A percentile compares a stretch with the other conserved stretches of the same genome.
These are phyloP conservation scores for Geum urbanum DNA, from an alignment of 306 rosid genomes.

Conservation along the genomic window DNA sequence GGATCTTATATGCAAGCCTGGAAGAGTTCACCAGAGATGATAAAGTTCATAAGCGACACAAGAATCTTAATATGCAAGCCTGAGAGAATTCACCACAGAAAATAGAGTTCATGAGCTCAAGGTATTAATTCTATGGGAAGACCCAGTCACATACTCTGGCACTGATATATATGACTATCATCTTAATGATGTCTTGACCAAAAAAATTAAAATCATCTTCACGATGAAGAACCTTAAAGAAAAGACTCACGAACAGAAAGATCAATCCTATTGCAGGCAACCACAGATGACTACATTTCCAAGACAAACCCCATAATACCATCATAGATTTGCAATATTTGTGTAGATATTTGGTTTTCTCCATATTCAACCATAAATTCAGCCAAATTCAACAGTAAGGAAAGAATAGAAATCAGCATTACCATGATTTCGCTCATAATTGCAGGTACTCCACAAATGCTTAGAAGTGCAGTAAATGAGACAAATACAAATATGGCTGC, in stretches of 20 bases:
- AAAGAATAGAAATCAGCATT: slow-evolving; percentile 11
- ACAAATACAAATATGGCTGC: slow-evolving; percentile 87
- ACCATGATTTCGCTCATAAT: slow-evolving; percentile 85
- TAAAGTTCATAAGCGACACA: background rate
- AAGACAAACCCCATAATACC: too few species aligned
- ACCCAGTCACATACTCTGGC: background rate
- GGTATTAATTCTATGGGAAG: background rate
- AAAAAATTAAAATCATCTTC: too few species aligned
- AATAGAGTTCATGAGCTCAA: too few species aligned
- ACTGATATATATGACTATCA: background rate
- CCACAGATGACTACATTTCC: too few species aligned
- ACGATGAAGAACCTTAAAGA: too few species aligned
- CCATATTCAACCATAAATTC: slow-evolving; percentile 3
- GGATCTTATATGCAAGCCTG: background rate
- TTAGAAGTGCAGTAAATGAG: slow-evolving; percentile 81
- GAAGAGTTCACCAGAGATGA: background rate
- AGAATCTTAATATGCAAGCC: too few species aligned
- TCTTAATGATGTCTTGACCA: background rate
- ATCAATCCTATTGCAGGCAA: too few species aligned
- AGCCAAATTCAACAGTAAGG: slow-evolving; percentile 9
- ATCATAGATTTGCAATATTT: background rate
- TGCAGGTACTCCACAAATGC: slow-evolving; percentile 90
- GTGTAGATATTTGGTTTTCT: background rate
- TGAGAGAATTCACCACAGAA: too few species aligned
- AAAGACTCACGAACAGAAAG: too few species aligned